A percentile compares a stretch with the other conserved stretches of the same genome.
These are phyloP conservation scores for Corylus americana DNA, from an alignment of 306 rosid genomes.

Conservation along the genomic window DNA sequence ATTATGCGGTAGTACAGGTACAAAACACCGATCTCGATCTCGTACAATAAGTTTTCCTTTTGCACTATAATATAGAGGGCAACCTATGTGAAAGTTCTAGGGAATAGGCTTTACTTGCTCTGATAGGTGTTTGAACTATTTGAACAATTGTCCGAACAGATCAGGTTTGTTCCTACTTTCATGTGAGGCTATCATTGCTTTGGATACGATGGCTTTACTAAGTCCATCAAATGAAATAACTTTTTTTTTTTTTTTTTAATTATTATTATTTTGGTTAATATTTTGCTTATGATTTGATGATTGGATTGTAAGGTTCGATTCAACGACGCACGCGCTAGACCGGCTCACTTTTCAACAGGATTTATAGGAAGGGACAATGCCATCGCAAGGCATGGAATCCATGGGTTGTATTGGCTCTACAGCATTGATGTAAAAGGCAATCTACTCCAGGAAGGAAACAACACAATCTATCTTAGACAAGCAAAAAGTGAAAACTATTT, in stretches of 20 bases:
- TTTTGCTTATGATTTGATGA: not conserved
- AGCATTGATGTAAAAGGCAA: constrained; percentile 35
- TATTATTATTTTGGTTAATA: not conserved
- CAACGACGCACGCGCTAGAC: constrained; percentile 21
- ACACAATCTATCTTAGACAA: constrained; percentile 59
- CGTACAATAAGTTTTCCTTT: too few species aligned
- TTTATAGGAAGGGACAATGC: constrained; percentile 62
- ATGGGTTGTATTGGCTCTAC: constrained; percentile 58
- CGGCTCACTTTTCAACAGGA: constrained; percentile 37
- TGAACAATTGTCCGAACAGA: too few species aligned
- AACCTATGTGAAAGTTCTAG: too few species aligned
- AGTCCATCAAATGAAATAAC: too few species aligned
- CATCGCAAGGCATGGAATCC: constrained; percentile 82
- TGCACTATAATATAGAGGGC: too few species aligned
- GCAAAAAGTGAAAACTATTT: constrained; percentile 31
- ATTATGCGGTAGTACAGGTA: constrained; percentile 52
- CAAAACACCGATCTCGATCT: not conserved
- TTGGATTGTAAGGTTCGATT: constrained; percentile 52
- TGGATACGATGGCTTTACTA: too few species aligned
- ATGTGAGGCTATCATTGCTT: too few species aligned
- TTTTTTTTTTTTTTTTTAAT: too few species aligned
- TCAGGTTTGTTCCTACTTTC: too few species aligned
- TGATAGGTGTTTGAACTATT: too few species aligned
- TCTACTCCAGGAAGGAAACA: constrained; percentile 44
- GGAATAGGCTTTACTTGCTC: too few species aligned